phyloP scores from a whole-genome alignment of 2,329 filamentous ascomycete genomes.

The Colletotrichum truncatum region DNA sequence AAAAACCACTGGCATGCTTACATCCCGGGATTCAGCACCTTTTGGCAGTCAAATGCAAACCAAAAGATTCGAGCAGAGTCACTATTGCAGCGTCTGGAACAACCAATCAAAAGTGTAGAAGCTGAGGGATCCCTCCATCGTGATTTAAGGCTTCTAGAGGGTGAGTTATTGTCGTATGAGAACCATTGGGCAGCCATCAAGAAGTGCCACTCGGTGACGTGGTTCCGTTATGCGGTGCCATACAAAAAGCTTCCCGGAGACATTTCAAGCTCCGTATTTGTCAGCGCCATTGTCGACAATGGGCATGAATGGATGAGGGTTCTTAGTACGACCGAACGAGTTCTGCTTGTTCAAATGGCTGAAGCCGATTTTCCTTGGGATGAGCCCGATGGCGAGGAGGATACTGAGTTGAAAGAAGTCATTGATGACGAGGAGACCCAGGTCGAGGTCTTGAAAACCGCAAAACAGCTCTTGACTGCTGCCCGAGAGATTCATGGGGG shows the following conservation, averaged over 20 bases:
- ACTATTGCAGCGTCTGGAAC: neutral
- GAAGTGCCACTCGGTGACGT: slow-evolving; percentile 18
- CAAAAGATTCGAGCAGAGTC: slow-evolving; percentile 7
- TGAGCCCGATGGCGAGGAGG: slow-evolving; percentile 31
- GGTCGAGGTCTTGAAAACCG: slow-evolving; percentile 36
- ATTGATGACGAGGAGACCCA: slow-evolving; percentile 46
- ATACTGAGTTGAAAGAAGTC: slow-evolving; percentile 40
- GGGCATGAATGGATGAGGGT: slow-evolving; percentile 48
- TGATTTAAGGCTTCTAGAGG: slow-evolving; percentile 18
- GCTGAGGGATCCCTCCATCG: neutral
- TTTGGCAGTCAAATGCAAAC: slow-evolving; percentile 7
- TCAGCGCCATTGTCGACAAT: slow-evolving; percentile 36
- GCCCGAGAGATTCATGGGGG: slow-evolving; percentile 41
- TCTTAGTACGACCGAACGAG: slow-evolving; percentile 40
- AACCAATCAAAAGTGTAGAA: neutral
- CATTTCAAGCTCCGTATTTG: neutral
- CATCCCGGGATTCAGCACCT: slow-evolving; percentile 23
- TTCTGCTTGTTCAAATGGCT: slow-evolving; percentile 47
- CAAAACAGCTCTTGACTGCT: slow-evolving; percentile 43
- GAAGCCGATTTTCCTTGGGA: slow-evolving; percentile 51
- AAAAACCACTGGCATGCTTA: slow-evolving; percentile 26
- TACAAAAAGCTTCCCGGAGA: neutral
- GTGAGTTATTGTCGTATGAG: slow-evolving; percentile 13
- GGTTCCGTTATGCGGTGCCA: slow-evolving; percentile 16
- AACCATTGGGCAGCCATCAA: slow-evolving; percentile 24